Base-by-base conservation (phyloP, 768 basidiomycete species). In the Mycena capillaripes region DNA sequence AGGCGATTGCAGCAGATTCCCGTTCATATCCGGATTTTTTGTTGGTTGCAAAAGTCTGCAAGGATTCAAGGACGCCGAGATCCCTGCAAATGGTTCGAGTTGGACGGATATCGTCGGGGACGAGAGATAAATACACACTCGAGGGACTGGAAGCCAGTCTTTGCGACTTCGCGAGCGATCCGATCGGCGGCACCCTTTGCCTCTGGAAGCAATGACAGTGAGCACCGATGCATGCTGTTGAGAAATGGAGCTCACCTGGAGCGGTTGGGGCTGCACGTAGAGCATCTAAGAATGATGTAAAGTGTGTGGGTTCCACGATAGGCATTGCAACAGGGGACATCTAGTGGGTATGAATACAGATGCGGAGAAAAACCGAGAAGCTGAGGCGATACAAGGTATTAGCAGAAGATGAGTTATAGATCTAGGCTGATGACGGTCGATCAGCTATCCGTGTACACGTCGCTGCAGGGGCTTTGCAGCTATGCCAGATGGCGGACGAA, bases 1-100 rank as follows among this genome's bases (percentile, higher is more conserved):
- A 93, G 10, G 89, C 95, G 71, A 96, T 90, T 56, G 93, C 92
- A 46, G 93, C 92, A 38, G 95, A 95, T 85, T 97, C 96, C 70
- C 95, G 92, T 81, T 96, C 95, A 79, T 89, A 95, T 62, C 94
- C 94, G 32, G 92, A 94, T 84, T 95, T 95, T 82, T 94, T 94
- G 82, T 95, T 95, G 70, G 89, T 88, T 34, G 92, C 93, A 80
- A 91, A 95, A 25, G 79, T 73, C 66, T 93, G 90, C 57, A 97
- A 84, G 40, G 90, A 88, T 60, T 87, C 84, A 56, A 96, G 81
- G 60, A 97, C 82, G 60, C 87, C 82, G 73, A 83, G 81, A 78
- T 94, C 90, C 56, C 94, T 95, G 76, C 36, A 74, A 55, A 66
- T 40, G 42, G 63, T 58, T 46, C 29, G 55, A 59, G 40, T 29